Conservation (phyloP, 371 early-diverging fungal species). For the Conidiobolus incongruus region DNA sequence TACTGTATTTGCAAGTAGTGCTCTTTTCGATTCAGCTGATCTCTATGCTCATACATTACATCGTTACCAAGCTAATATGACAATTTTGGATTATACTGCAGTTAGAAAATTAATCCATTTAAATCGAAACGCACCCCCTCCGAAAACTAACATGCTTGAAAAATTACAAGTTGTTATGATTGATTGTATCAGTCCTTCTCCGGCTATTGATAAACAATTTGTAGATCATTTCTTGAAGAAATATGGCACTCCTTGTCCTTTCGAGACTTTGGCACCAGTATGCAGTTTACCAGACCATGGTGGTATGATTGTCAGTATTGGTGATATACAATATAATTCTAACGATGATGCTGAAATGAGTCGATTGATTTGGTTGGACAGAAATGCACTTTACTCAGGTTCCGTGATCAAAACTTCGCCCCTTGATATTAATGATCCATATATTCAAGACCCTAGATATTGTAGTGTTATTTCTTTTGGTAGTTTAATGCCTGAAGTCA, state of each 20-base stretch:
- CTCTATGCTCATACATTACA: no score
- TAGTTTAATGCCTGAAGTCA: slow-evolving; percentile 32
- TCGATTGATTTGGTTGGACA: slow-evolving; percentile 9
- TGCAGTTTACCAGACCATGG: slow-evolving; percentile 49
- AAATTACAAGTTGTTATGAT: slow-evolving; percentile 41
- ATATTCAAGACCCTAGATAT: slow-evolving; percentile 1
- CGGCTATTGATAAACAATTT: slow-evolving; percentile 29
- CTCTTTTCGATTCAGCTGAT: slow-evolving; percentile 35
- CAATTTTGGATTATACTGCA: no score
- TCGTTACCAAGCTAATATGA: no score
- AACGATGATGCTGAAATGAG: slow-evolving; percentile 9
- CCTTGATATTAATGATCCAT: no score
- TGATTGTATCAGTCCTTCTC: slow-evolving; percentile 36
- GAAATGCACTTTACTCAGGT: no score
- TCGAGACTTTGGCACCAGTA: slow-evolving; percentile 35
- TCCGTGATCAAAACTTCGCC: no score
- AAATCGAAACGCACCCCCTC: no score
- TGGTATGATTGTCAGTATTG: slow-evolving; percentile 37
- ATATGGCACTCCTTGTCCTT: slow-evolving; percentile 21
- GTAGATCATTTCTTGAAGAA: slow-evolving; percentile 32
- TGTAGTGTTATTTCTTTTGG: slow-evolving; percentile 26
- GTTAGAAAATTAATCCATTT: no score
- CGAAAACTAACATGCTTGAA: no score
- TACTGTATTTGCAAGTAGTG: slow-evolving; percentile 33
- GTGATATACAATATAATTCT: slow-evolving; percentile 13